Conservation (phyloP, 768 basidiomycete species). For the Candolleomyces eurysporus region DNA sequence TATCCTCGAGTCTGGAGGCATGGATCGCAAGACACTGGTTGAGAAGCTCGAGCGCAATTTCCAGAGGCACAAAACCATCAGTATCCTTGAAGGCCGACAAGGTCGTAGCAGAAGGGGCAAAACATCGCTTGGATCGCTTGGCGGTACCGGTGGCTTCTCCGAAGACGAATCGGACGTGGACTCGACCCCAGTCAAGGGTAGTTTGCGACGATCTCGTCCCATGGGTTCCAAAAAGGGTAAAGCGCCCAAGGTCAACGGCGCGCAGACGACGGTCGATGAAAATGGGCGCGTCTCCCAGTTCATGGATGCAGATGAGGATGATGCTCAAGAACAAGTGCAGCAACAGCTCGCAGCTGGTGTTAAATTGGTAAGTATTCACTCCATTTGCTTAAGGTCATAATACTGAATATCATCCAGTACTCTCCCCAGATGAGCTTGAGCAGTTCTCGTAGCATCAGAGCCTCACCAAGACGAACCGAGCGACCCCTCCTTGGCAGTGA, state of each 20-base stretch:
- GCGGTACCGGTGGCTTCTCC: constrained; percentile 12
- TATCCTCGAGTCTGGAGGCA: constrained; percentile 63
- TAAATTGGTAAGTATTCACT: constrained; percentile 51
- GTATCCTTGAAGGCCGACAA: constrained; percentile 76
- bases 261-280: constrained; percentile 33
- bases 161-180: constrained; percentile 33
- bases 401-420: constrained; percentile 43
- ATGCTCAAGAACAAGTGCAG: constrained; percentile 85
- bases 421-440: constrained; percentile 57
- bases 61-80: constrained; percentile 81
- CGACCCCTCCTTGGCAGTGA: constrained; percentile 41
- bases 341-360: constrained; percentile 77
- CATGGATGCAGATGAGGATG: constrained; percentile 84
- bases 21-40: constrained; percentile 83
- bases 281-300: constrained; percentile 74
- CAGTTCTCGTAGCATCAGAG: constrained; percentile 67
- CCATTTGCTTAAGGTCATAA: not conserved
- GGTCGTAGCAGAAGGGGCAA: constrained; percentile 28
- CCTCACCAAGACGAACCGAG: constrained; percentile 61
- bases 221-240: constrained; percentile 25
- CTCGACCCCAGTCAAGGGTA: constrained; percentile 57
- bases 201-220: constrained; percentile 33
- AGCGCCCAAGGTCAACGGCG: constrained; percentile 28
- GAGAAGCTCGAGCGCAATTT: constrained; percentile 78
- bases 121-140: constrained; percentile 15